These are phyloP conservation scores for Microsporum ferrugineum DNA, from an alignment of 2,329 filamentous ascomycete species.

Conservation along the genomic window DNA sequence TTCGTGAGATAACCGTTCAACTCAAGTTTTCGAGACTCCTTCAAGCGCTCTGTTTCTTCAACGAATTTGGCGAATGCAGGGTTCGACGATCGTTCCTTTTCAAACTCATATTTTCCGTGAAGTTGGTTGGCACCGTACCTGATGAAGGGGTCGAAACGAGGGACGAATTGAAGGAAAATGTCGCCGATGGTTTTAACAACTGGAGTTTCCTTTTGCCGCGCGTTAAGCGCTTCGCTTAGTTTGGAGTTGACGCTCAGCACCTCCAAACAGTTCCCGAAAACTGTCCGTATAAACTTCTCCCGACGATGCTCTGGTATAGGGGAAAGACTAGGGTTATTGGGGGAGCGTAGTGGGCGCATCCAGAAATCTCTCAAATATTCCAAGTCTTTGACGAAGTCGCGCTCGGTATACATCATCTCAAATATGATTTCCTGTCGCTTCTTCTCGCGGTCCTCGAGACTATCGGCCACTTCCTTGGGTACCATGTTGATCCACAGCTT, in stretches of 20 bases:
- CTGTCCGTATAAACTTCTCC: slow-evolving; percentile 82
- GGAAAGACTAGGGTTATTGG: slow-evolving; percentile 52
- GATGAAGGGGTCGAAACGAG: slow-evolving; percentile 91
- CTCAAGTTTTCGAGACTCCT: slow-evolving; percentile 92
- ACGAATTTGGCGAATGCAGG: slow-evolving; percentile 79
- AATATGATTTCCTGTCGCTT: slow-evolving; percentile 97
- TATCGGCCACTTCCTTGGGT: slow-evolving; percentile 84
- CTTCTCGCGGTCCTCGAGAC: slow-evolving; percentile 81
- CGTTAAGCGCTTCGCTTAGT: slow-evolving; percentile 77
- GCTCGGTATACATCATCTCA: slow-evolving; percentile 95
- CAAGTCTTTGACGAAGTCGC: slow-evolving; percentile 97
- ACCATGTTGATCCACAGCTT: slow-evolving; percentile 99
- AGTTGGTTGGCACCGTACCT: slow-evolving; percentile 91
- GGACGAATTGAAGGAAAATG: slow-evolving; percentile 84
- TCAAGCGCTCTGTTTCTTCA: slow-evolving; percentile 88
- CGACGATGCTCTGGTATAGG: slow-evolving; percentile 80
- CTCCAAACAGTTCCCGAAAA: slow-evolving; percentile 93
- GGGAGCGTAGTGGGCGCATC: slow-evolving; percentile 80
- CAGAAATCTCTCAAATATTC: slow-evolving; percentile 97
- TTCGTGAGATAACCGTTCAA: slow-evolving; percentile 97
- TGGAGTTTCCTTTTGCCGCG: slow-evolving; percentile 78
- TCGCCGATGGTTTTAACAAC: slow-evolving; percentile 86
- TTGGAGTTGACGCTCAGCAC: slow-evolving; percentile 84
- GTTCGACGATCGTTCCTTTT: slow-evolving; percentile 85
- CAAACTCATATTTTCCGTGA: slow-evolving; percentile 95